These are phyloP conservation scores for Lophium mytilinum DNA, from an alignment of 495 filamentous ascomycete genomes.

Conservation along the genomic window DNA sequence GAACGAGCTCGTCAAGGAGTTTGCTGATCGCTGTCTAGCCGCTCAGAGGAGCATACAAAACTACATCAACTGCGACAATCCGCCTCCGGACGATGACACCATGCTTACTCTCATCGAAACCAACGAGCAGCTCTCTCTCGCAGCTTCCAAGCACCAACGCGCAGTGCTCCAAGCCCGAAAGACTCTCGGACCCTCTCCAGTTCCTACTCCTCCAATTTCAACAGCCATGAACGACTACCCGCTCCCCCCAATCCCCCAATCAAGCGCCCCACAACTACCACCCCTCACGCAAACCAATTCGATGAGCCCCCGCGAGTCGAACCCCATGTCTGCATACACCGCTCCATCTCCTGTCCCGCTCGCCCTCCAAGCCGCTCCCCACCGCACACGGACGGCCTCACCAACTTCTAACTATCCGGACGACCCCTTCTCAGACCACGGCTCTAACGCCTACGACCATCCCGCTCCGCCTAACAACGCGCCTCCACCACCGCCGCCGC, in stretches of 20 bases:
- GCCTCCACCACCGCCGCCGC: neutral
- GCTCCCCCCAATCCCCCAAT: neutral
- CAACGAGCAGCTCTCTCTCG: slow-evolving; percentile 75
- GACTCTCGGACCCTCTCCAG: slow-evolving; percentile 21
- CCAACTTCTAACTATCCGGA: neutral
- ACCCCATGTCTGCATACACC: neutral
- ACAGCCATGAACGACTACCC: slow-evolving; percentile 5
- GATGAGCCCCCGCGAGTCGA: too few species aligned
- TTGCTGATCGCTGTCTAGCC: slow-evolving; percentile 74
- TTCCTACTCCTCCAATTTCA: slow-evolving; percentile 26
- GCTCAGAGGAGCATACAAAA: slow-evolving; percentile 70
- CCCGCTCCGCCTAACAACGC: slow-evolving; percentile 1
- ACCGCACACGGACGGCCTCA: slow-evolving; percentile 4
- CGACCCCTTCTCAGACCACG: slow-evolving; percentile 30
- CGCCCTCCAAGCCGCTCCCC: slow-evolving; percentile 13
- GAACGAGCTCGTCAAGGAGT: slow-evolving; percentile 88
- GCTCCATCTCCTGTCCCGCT: slow-evolving; percentile 7
- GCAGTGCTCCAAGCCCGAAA: slow-evolving; percentile 63
- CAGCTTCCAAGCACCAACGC: slow-evolving; percentile 71
- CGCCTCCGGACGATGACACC: slow-evolving; percentile 82
- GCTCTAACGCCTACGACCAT: slow-evolving; percentile 15
- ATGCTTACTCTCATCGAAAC: slow-evolving; percentile 89
- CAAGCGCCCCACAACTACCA: neutral
- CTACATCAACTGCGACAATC: slow-evolving; percentile 73
- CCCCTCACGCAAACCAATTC: neutral